phyloP scores from a whole-genome alignment of 257 asterid species.

The Nicotiana benthamiana region DNA sequence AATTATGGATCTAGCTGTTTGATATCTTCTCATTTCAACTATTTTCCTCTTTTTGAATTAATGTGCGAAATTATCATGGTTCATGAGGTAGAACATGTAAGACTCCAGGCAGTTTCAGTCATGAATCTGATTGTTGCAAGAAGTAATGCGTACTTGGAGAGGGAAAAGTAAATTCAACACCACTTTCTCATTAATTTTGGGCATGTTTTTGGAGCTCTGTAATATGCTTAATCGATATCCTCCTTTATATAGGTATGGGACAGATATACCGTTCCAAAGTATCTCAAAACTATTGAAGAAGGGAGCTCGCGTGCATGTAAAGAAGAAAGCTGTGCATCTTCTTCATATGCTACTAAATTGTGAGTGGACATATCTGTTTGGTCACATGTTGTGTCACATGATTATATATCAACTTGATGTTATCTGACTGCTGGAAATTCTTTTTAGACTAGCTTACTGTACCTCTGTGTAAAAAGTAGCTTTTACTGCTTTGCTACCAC shows the following conservation, averaged over 20 bases:
- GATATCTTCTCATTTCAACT: constrained; percentile 32
- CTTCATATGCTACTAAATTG: constrained; percentile 78
- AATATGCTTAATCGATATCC: constrained; percentile 13
- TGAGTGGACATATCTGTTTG: constrained; percentile 31
- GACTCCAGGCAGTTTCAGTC: constrained; percentile 60
- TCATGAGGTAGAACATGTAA: constrained; percentile 37
- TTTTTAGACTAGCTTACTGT: neutral
- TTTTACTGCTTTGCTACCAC: neutral
- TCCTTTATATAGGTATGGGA: constrained; percentile 45
- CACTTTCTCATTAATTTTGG: neutral
- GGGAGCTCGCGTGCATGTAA: constrained; percentile 63
- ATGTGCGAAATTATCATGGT: constrained; percentile 45
- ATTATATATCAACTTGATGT: neutral
- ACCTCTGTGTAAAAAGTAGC: neutral
- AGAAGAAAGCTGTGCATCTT: constrained; percentile 62
- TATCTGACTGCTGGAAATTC: neutral
- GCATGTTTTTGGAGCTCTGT: constrained; percentile 4
- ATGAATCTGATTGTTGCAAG: constrained; percentile 69
- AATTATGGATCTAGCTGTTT: constrained; percentile 26
- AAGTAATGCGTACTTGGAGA: constrained; percentile 64
- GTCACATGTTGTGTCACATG: neutral
- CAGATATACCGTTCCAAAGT: constrained; percentile 43
- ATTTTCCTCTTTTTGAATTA: constrained; percentile 51
- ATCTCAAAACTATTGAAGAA: constrained; percentile 50
- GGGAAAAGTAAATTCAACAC: constrained; percentile 57